phyloP scores from a whole-genome alignment of 371 early-diverging fungal genomes.

The Homolaphlyctis polyrhiza region DNA sequence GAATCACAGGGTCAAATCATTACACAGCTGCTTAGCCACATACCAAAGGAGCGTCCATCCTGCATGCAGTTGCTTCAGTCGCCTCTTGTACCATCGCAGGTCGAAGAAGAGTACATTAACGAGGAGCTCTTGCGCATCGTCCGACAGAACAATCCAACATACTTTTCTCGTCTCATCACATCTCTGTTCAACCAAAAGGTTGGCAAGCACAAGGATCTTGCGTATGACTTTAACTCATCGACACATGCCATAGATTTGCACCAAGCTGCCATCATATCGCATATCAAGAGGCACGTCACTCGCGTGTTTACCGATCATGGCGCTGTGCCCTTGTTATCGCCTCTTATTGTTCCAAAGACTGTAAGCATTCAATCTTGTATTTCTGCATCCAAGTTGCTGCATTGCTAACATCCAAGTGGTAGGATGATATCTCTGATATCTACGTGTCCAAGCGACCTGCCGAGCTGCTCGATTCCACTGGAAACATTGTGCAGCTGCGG shows the following conservation, averaged over 20 bases:
- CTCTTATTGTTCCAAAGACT: slow-evolving; percentile 81
- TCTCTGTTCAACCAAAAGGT: slow-evolving; percentile 75
- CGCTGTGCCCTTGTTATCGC: slow-evolving; percentile 77
- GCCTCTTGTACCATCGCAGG: slow-evolving; percentile 49
- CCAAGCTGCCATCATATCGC: slow-evolving; percentile 3
- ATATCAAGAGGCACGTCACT: slow-evolving; percentile 11
- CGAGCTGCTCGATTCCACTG: slow-evolving; percentile 74
- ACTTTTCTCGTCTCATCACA: slow-evolving; percentile 76
- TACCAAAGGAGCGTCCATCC: slow-evolving; percentile 76
- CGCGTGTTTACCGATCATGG: slow-evolving; percentile 80
- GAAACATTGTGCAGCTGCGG: slow-evolving; percentile 76
- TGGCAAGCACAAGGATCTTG: slow-evolving; percentile 82
- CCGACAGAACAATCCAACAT: slow-evolving; percentile 77
- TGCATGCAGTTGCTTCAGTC: slow-evolving; percentile 70
- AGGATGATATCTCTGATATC: background rate
- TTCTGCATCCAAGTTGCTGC: background rate
- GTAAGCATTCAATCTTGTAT: slow-evolving; percentile 26
- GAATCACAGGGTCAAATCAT: slow-evolving; percentile 68
- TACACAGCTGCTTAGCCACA: slow-evolving; percentile 63
- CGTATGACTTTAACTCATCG: slow-evolving; percentile 75
- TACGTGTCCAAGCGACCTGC: slow-evolving; percentile 44
- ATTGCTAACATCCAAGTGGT: background rate
- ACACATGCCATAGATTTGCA: slow-evolving; percentile 10
- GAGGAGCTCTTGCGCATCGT: slow-evolving; percentile 89
- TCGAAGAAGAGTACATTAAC: slow-evolving; percentile 87